Base-by-base conservation (phyloP, 163 green algal species). In the Coccomyxa subellipsoidea region DNA sequence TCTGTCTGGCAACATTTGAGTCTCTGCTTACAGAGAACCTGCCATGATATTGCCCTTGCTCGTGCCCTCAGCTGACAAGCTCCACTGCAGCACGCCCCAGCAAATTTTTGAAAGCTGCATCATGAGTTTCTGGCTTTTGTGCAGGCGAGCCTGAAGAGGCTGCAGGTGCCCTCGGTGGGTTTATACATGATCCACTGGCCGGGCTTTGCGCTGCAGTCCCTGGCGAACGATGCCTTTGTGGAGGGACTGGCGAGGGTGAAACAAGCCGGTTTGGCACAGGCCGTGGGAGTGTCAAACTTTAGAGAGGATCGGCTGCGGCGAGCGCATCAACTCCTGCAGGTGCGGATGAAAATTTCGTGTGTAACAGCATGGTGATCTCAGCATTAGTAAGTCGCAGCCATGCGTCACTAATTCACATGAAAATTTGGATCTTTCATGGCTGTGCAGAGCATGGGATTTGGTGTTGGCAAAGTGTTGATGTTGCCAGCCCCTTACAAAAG, bases 241-340 rank as follows among this genome's bases (percentile, higher is more conserved):
- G 86, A 97, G 73, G 92, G 90, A 3, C 87, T 97, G 71, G 85
- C 78, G 6, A 77, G 91, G 0, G 86, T 80, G 34, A 69, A 87
- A 7, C 38, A 89, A 29, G 77, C 88, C 32, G 91, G 91, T 18
- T 77, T 94, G 25, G 81, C 79, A 0, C 81, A 93, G 79, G 93
- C 93, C 1, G 87, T 98, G 32, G 96, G 96, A 1, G 95, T 98
- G 0, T 95, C 88, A 71, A 99, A 99, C 87, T 99, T 97, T 90
- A 95, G 92, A 38, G 88, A 84, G 0, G 39, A 93, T 35, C 90
- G 95, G 31, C 31, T 95, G n/a, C 72, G 72, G 2, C 78, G 89
- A 10, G 92, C 94, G 7, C 84, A 90, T 32, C 69, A 34, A 5
- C 54, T 82, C 54, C 10, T 82, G 34, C n/a, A 82, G 78, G 77